Base-by-base conservation (phyloP, 2,329 filamentous ascomycete genomes). In the Zelopaecilomyces penicillatus region DNA sequence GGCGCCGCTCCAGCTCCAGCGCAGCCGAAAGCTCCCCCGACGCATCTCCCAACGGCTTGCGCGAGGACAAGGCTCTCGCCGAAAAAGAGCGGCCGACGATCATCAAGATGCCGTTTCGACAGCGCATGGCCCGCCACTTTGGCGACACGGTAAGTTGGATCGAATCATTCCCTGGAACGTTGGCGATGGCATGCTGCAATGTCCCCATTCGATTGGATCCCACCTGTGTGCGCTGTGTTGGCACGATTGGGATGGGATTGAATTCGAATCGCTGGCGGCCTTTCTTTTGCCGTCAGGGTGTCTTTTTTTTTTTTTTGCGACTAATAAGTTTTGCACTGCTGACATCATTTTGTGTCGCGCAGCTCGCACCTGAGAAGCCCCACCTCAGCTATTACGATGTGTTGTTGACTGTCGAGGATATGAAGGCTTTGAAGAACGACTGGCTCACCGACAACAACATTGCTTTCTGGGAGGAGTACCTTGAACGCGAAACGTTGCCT, bases 401-500 rank as follows among this genome's bases (percentile, higher is more conserved):
- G n/a, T 54, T 61, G 40, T 52, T 97, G 54, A 95, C 87, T 41
- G 80, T 83, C 61, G 87, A 93, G 62, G 93, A 98, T 65, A 79
- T 97, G 54, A 85, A 90, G 62, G 83, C 85, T 11, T 78, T 98
- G 47, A 88, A 86, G 66, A 75, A 86, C 65, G 93, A 96, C 72
- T 98, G 93, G 93, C 74, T 98, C 42, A 96, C 91, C 37, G 93
- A 98, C 64, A 96, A 95, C 70, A 90, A 89, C 56, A 97, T 98
- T 54, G 84, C 88, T 41, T 97, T 98, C 63, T 98, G 93, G 91
- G 87, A 97, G 75, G 91, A 97, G 76, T 95, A 81, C 62, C 81
- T 98, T 52, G 93, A 98, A 65, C 87, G 82, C 50, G 91, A 97
- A 70, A 82, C 88, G 49, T 82, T 98, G 29, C 72, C 74, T 30